phyloP scores from a whole-genome alignment of 495 filamentous ascomycete species.

The Aspergillus olivimuriae region DNA sequence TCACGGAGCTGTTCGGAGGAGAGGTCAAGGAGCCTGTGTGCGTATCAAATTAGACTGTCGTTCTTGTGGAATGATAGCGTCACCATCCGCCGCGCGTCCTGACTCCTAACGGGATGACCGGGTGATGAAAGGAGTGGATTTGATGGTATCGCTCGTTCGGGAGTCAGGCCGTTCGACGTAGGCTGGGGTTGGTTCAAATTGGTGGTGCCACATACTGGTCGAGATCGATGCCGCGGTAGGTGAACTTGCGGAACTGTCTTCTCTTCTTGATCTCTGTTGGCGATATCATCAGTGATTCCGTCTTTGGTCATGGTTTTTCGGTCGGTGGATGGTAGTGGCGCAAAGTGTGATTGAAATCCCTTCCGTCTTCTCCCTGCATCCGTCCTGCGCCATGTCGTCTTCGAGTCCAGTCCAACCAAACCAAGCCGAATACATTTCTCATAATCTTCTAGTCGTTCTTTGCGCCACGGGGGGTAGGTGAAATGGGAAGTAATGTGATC shows the following conservation, averaged over 20 bases:
- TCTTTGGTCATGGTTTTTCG: slow-evolving; percentile 32
- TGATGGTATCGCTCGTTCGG: slow-evolving; percentile 55
- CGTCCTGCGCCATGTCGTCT: slow-evolving; percentile 5
- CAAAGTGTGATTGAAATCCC: slow-evolving; percentile 17
- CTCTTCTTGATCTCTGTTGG: slow-evolving; percentile 89
- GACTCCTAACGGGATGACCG: slow-evolving; percentile 2
- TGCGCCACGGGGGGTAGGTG: slow-evolving; percentile 1
- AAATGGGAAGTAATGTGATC: background rate
- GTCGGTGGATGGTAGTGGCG: slow-evolving; percentile 4
- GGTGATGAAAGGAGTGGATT: background rate
- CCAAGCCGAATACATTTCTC: slow-evolving; percentile 1
- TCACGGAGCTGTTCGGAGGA: slow-evolving; percentile 97
- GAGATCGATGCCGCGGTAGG: slow-evolving; percentile 98
- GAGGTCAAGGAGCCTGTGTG: slow-evolving; percentile 85
- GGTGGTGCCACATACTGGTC: slow-evolving; percentile 70
- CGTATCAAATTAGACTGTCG: slow-evolving; percentile 17
- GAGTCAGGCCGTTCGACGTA: slow-evolving; percentile 50
- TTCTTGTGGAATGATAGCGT: background rate
- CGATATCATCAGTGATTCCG: slow-evolving; percentile 8
- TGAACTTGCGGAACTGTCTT: slow-evolving; percentile 99
- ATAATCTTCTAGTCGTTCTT: background rate
- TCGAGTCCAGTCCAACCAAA: slow-evolving; percentile 4
- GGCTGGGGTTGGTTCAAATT: slow-evolving; percentile 22
- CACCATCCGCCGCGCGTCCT: background rate
- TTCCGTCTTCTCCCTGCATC: background rate